These are phyloP conservation scores for Aspergillus flavus DNA, from an alignment of 2,329 filamentous ascomycete species.

Conservation along the genomic window DNA sequence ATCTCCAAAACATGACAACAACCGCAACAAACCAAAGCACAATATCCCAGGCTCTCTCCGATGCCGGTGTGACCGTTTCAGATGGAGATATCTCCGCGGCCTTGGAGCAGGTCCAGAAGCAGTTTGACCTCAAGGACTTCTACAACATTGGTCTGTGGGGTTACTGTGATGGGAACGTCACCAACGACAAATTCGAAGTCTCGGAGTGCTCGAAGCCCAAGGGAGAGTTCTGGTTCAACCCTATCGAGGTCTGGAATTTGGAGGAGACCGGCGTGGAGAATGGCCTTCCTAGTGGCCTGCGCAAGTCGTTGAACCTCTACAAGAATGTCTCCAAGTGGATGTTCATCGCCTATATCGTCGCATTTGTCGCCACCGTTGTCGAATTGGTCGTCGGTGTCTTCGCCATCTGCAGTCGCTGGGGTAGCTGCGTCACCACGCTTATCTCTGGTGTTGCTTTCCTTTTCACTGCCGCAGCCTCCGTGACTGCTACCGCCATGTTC, in stretches of 20 bases:
- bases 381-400: slow-evolving; percentile 80
- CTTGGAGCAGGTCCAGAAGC: slow-evolving; percentile 39
- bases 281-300: slow-evolving; percentile 68
- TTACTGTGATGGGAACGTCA: slow-evolving; percentile 71
- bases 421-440: slow-evolving; percentile 81
- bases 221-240: slow-evolving; percentile 76
- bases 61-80: slow-evolving; percentile 38
- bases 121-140: slow-evolving; percentile 67
- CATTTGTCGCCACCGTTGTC: slow-evolving; percentile 67
- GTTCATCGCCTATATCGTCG: slow-evolving; percentile 76
- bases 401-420: slow-evolving; percentile 78
- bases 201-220: slow-evolving; percentile 69
- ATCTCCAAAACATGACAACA: slow-evolving; percentile 63
- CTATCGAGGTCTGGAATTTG: slow-evolving; percentile 67
- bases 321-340: slow-evolving; percentile 77
- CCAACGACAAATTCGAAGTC: slow-evolving; percentile 54
- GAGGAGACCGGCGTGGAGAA: slow-evolving; percentile 59
- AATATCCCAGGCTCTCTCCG: slow-evolving; percentile 35
- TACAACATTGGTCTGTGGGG: slow-evolving; percentile 87
- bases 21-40: slow-evolving; percentile 38
- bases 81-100: slow-evolving; percentile 42
- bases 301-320: slow-evolving; percentile 72
- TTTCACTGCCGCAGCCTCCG: slow-evolving; percentile 66
- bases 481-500: slow-evolving; percentile 75
- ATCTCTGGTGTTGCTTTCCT: slow-evolving; percentile 62